These are phyloP conservation scores for Taphrina wiesneri DNA, from an alignment of 1,139 yeast genomes.

Conservation along the genomic window DNA sequence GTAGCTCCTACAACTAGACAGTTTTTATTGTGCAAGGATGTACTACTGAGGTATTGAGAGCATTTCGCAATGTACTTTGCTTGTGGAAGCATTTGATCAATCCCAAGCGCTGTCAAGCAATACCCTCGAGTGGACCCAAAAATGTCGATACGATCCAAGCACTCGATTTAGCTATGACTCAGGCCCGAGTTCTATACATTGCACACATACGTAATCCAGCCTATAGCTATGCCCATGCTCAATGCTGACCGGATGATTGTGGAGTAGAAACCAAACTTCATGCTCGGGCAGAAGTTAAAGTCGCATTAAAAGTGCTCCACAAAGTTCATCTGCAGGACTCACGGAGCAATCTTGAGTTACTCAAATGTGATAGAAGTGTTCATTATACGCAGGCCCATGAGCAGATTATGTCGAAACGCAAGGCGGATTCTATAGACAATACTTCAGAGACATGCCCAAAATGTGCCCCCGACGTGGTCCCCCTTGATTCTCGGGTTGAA, in stretches of 20 bases:
- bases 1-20: conserved; percentile 30
- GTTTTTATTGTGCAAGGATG: conserved; percentile 10
- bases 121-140: too few species aligned
- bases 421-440: neutral
- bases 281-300: neutral
- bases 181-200: too few species aligned
- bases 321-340: neutral
- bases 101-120: too few species aligned
- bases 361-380: neutral
- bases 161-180: too few species aligned
- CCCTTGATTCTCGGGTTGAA: neutral
- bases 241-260: neutral
- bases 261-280: neutral
- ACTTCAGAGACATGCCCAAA: neutral
- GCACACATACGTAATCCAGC: too few species aligned
- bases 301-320: neutral
- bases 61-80: conserved; percentile 5
- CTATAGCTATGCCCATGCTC: too few species aligned
- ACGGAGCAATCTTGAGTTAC: neutral
- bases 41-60: neutral
- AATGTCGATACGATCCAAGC: too few species aligned
- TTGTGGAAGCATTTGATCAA: conserved; percentile 26
- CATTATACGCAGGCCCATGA: neutral
- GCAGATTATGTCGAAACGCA: conserved; percentile 1
- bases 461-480: neutral